Evolutionary conservation across 1,139 yeast genomes (phyloP), one percentile per base, ranked within the genome.

Genomic region (Zygoascus sp.): DNA sequence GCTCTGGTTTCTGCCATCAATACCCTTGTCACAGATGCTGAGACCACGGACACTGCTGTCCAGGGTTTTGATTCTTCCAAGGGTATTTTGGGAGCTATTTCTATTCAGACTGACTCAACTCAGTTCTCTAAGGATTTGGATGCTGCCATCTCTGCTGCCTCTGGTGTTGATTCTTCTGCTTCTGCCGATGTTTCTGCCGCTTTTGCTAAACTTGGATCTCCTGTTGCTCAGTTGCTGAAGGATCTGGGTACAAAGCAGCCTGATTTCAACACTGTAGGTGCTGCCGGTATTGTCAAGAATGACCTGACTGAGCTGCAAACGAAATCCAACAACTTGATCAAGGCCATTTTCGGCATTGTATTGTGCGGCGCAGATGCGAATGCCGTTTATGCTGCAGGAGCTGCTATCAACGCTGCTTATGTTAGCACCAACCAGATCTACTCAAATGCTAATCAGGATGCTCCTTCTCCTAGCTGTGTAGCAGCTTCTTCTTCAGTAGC

Each of bases 41-140:
- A 30, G n/a, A 36, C 35, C 28, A 50, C 50, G 20, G 56, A 50
- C 47, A 22, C 40, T 16, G 46, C 36, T 28, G 56, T 53, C 45
- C 40, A 48, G 37, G 22, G 36, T 10, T 53, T 44, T 42, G 22
- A 35, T 3, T 22, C 40, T 7, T 46, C 53, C 20, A 45, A 51
- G 28, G 56, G 56, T 21, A 32, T 44, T 25, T 17, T 36, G 25
- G 50, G 51, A 28, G 54, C 56, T 28, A 15, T 46, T 13, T 32
- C 44, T 15, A 50, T 53, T 40, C 55, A 51, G 48, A 25, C 23
- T 10, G 42, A 46, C 20, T 47, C 45, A 28, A 36, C 45, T 22
- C 15, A 48, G 15, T 36, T 53, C 21, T 27, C 39, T 25, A 22
- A 30, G 17, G 53, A 53, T 22, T 41, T 53, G 27, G 42, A 23